Evolutionary conservation across 2,329 filamentous ascomycete genomes (phyloP).

Genomic region (Parascedosporium putredinis): DNA sequence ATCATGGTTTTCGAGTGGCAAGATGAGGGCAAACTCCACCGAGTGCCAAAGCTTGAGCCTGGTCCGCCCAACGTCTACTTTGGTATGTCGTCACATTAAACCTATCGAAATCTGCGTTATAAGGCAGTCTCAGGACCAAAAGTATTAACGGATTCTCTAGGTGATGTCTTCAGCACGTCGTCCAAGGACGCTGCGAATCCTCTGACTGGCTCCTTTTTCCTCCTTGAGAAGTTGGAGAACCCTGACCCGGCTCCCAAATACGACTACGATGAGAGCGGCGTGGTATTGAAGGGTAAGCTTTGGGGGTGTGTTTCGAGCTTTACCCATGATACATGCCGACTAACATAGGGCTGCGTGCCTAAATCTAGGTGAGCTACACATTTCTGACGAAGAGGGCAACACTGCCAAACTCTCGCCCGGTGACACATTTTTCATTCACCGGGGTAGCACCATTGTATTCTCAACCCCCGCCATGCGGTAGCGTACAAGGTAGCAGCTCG

Average conservation of each 20-base stretch:
- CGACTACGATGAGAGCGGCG: background rate
- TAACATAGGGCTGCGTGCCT: background rate
- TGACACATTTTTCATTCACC: background rate
- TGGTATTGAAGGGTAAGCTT: background rate
- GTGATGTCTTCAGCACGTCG: background rate
- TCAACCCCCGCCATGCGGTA: background rate
- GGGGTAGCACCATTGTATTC: background rate
- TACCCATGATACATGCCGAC: background rate
- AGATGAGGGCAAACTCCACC: background rate
- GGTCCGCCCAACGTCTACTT: background rate
- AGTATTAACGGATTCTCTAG: background rate
- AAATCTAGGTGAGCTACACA: background rate
- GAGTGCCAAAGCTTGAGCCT: background rate
- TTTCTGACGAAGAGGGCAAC: background rate
- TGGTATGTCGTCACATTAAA: background rate
- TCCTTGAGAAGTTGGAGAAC: background rate
- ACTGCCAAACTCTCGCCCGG: background rate
- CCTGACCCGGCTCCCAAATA: background rate
- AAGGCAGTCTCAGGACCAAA: background rate
- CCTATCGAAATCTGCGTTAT: too few relatives aligned
- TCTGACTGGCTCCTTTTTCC: background rate
- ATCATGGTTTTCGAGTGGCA: background rate
- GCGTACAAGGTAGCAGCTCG: conserved; percentile 1
- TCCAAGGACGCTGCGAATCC: background rate
- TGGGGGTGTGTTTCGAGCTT: background rate